Evolutionary conservation across 768 basidiomycete genomes (phyloP), one percentile per base, ranked within the genome.

Genomic region (Kwoniella dejecticola): DNA sequence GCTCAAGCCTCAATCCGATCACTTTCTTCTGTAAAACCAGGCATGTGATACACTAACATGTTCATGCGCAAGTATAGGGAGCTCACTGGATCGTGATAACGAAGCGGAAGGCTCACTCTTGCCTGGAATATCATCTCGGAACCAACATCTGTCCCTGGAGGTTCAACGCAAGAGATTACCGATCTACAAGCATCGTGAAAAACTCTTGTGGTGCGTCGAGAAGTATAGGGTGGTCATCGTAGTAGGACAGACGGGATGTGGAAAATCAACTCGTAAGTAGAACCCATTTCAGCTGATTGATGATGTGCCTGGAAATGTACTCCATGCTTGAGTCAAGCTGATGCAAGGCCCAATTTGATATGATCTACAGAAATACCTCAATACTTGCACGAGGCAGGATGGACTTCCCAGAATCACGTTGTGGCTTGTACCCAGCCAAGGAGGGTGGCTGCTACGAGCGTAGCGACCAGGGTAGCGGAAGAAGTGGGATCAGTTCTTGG

Each of bases 391-490:
- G 92, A 98, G 82, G 86, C 89, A 5, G 92, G 91, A n/a, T 95
- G 93, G 93, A 88, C 91, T 12, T 77, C 83, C 1, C 83, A 89
- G 48, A 90, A 90, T 3, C 87, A 85, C 69, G 83, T 92, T 6
- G 89, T 96, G 70, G 93, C 88, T 4, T 97, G 93, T 77, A 96
- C 92, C 1, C 92, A 95, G 77, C 91, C 92, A 12, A 83, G 92
- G 55, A 84, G 96, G 58, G 91, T 99, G 7, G 93, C 95, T 17
- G 96, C 95, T 12, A 97, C 93, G 1, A 91, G 90, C 15, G 93
- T 99, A 11, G 95, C 96, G 6, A 82, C 83, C 38, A 85, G 96
- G 42, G 94, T 97, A 1, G 91, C 96, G 0, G 80, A 87, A n/a
- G 96, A 99, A 81, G 87, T 97, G 13, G 94, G 95, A 5, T 84